Percentiles rank a stretch among this genome's conserved stretches.
Evolutionary conservation across 768 basidiomycete genomes (phyloP).

Genomic region (Xerocomellus chrysenteron): DNA sequence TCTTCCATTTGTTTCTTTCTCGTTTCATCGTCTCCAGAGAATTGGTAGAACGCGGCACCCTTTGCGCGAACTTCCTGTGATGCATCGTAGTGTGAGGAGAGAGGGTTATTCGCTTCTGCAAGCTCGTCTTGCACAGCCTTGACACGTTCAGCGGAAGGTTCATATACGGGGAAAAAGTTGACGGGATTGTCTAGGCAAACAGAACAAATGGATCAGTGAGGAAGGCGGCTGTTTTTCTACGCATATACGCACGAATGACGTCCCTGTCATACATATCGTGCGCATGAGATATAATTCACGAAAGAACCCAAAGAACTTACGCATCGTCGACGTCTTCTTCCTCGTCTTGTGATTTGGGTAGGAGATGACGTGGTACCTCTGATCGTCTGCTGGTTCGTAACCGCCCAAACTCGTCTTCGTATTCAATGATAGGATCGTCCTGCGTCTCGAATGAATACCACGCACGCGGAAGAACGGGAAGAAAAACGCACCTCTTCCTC

Average conservation of each 20-base stretch:
- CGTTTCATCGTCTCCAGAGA: slow-evolving; percentile 81
- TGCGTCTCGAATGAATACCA: slow-evolving; percentile 25
- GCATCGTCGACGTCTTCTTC: slow-evolving; percentile 48
- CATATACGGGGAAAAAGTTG: slow-evolving; percentile 85
- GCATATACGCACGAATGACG: slow-evolving; percentile 48
- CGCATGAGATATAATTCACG: neutral
- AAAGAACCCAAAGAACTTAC: slow-evolving; percentile 35
- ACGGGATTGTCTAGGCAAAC: slow-evolving; percentile 65
- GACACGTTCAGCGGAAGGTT: slow-evolving; percentile 76
- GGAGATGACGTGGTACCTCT: slow-evolving; percentile 71
- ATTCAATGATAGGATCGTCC: slow-evolving; percentile 81
- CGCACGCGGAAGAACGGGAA: neutral
- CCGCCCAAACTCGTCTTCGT: slow-evolving; percentile 88
- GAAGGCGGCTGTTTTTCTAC: neutral
- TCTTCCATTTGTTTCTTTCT: slow-evolving; percentile 82
- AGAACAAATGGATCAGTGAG: slow-evolving; percentile 4
- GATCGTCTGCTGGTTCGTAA: slow-evolving; percentile 64
- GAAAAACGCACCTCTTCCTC: slow-evolving; percentile 37
- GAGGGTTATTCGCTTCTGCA: slow-evolving; percentile 67
- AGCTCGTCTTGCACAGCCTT: slow-evolving; percentile 70
- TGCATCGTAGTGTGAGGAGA: slow-evolving; percentile 80
- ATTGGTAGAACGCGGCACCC: slow-evolving; percentile 91
- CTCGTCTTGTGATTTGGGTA: slow-evolving; percentile 45
- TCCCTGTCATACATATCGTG: slow-evolving; percentile 41
- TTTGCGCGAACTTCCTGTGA: slow-evolving; percentile 79